These are phyloP conservation scores for Arachis stenosperma DNA, from an alignment of 306 rosid species.

Conservation along the genomic window DNA sequence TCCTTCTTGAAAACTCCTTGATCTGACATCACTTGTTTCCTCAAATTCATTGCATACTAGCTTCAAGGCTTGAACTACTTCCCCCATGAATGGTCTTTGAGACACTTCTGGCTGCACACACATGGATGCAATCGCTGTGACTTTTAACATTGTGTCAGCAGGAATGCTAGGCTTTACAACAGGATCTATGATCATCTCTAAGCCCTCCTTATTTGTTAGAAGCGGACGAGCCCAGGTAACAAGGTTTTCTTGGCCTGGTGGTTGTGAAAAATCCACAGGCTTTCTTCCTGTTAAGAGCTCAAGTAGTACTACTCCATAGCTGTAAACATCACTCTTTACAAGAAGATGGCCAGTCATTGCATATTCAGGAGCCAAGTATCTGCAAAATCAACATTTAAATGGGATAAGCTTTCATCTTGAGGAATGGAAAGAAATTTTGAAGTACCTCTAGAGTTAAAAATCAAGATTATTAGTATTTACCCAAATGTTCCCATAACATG, in stretches of 20 bases:
- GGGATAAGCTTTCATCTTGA: conserved; percentile 21
- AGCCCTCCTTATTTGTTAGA: conserved; percentile 74
- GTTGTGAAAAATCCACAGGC: conserved; percentile 90
- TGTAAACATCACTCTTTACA: conserved; percentile 96
- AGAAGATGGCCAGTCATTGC: conserved; percentile 99
- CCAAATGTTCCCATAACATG: conserved; percentile 99
- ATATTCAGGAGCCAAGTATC: conserved; percentile 96
- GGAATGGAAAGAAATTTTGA: conserved; percentile 18
- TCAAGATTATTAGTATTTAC: conserved; percentile 48
- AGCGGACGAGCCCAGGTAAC: conserved; percentile 94
- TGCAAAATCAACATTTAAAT: conserved; percentile 48
- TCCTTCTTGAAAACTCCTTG: conserved; percentile 55
- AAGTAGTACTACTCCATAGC: conserved; percentile 96
- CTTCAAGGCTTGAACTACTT: conserved; percentile 95
- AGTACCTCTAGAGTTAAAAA: conserved; percentile 19
- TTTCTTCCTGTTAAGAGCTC: conserved; percentile 95
- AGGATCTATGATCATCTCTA: conserved; percentile 74
- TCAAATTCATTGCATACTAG: conserved; percentile 87
- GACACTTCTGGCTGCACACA: conserved; percentile 96
- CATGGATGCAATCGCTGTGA: conserved; percentile 98
- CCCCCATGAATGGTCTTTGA: conserved; percentile 98
- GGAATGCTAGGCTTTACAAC: conserved; percentile 56
- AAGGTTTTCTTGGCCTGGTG: conserved; percentile 94
- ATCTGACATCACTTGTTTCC: conserved; percentile 54
- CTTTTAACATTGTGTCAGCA: conserved; percentile 64